Base-by-base conservation (phyloP, 192 early-diverging fungal genomes). In the Helicostylum pulchrum region DNA sequence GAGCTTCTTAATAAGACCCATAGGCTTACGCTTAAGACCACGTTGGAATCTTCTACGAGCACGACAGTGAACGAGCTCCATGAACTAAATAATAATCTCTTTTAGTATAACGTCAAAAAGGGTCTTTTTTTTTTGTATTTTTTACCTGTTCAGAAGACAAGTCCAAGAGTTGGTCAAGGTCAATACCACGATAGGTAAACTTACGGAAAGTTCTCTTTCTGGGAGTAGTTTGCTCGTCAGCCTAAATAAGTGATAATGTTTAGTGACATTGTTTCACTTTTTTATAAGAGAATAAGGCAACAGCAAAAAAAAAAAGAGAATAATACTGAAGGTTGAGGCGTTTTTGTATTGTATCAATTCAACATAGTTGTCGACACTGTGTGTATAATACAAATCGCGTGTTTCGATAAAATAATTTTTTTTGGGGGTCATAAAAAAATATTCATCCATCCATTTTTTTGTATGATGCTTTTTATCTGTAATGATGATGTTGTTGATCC, bases 1-100 rank as follows among this genome's bases (percentile, higher is more conserved):
- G 71, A 98, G 91, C 91, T 98, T 98, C 92, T 98, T 98, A 89
- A 98, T 98, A 59, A 98, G 80, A 60, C 92, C 91, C 95, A 98
- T 97, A 66, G 95, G 94, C 92, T 97, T 97, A 78, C 94, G 87
- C 89, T 96, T 96, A 55, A 98, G 84, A 71, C 96, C 96, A 74
- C 96, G 92, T 85, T 96, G 92, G 90, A 98, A 98, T 78, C 92
- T 87, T 87, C 96, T 88, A 85, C 96, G 92, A 65, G 91, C 92
- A 78, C 96, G 93, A 78, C 88, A 83, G 80, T 95, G 90, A 67
- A 98, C 92, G 67, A 96, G 83, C 64, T 94, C 88, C 80, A 94
- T 92, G 74, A 98, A 87, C 88, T 92, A 70, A 11, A 8, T 26
- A 26, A 39, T 55, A 11, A 6, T 4, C 2, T 26, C 1, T 26